Evolutionary conservation across 345 rosid species (phyloP).

Genomic region (Erodium maritimum): DNA sequence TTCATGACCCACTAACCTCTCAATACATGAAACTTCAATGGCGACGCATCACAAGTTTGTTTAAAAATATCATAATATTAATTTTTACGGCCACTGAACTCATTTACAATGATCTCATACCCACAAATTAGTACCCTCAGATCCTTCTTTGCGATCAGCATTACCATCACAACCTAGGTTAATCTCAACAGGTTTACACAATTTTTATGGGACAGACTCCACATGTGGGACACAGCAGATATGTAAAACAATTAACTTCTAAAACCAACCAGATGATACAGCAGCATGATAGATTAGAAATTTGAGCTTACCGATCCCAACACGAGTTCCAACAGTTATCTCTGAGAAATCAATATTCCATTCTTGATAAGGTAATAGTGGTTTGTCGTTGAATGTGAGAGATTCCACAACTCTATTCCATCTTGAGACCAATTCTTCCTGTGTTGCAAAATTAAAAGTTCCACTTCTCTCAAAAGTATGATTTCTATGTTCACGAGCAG

Average conservation of each 20-base stretch:
- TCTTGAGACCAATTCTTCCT: conserved; percentile 39
- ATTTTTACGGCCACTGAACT: no score
- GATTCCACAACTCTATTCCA: conserved; percentile 91
- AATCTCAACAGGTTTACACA: no score
- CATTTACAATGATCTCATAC: no score
- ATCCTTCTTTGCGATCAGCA: no score
- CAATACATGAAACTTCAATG: no score
- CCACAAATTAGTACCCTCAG: no score
- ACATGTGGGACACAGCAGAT: not conserved
- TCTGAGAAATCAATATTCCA: conserved; percentile 98
- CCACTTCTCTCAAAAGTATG: conserved; percentile 48
- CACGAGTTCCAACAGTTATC: conserved; percentile 85
- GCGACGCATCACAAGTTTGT: no score
- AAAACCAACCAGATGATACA: not conserved
- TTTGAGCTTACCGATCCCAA: conserved; percentile 68
- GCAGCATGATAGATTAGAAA: not conserved
- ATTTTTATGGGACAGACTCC: no score
- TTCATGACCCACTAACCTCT: no score
- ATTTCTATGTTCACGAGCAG: conserved; percentile 65
- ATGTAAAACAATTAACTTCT: not conserved
- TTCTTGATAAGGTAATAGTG: conserved; percentile 65
- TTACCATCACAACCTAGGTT: no score
- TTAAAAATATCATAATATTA: no score
- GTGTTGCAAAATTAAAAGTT: conserved; percentile 25
- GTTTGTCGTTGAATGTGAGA: conserved; percentile 60